phyloP scores from a whole-genome alignment of 2,329 filamentous ascomycete genomes.

The Cercospora sp. region DNA sequence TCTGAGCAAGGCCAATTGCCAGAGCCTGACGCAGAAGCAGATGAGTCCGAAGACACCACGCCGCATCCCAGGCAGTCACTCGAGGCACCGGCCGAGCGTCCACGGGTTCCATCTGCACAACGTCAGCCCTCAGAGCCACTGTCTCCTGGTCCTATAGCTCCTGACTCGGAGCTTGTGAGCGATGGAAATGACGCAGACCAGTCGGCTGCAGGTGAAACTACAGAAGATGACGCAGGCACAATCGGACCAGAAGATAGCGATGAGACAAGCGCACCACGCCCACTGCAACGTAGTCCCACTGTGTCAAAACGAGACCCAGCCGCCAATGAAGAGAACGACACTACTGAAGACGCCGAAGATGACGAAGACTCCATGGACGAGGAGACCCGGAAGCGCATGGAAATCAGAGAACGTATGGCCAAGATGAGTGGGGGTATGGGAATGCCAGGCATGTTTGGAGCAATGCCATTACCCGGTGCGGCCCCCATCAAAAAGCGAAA shows the following conservation, averaged over 20 bases:
- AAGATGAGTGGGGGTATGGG: conserved; percentile 98
- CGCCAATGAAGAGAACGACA: conserved; percentile 52
- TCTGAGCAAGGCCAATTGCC: conserved; percentile 37
- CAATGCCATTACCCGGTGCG: conserved; percentile 60
- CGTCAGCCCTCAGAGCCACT: conserved; percentile 42
- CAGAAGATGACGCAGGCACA: conserved; percentile 61
- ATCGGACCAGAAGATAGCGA: conserved; percentile 75
- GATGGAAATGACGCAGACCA: conserved; percentile 67
- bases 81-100: conserved; percentile 39
- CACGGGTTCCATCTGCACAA: conserved; percentile 40
- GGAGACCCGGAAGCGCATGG: conserved; percentile 79
- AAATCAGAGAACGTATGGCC: conserved; percentile 91
- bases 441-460: conserved; percentile 82
- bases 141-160: conserved; percentile 38
- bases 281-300: conserved; percentile 44
- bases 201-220: conserved; percentile 61
- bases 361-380: conserved; percentile 86
- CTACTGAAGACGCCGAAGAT: conserved; percentile 62
- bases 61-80: conserved; percentile 42
- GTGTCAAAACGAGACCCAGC: conserved; percentile 44
- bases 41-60: conserved; percentile 33
- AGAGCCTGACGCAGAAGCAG: conserved; percentile 41
- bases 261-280: conserved; percentile 51
- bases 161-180: conserved; percentile 56
- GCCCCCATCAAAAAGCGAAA: conserved; percentile 53